phyloP scores from a whole-genome alignment of 495 filamentous ascomycete species.

The Chaetomium cochliodes region DNA sequence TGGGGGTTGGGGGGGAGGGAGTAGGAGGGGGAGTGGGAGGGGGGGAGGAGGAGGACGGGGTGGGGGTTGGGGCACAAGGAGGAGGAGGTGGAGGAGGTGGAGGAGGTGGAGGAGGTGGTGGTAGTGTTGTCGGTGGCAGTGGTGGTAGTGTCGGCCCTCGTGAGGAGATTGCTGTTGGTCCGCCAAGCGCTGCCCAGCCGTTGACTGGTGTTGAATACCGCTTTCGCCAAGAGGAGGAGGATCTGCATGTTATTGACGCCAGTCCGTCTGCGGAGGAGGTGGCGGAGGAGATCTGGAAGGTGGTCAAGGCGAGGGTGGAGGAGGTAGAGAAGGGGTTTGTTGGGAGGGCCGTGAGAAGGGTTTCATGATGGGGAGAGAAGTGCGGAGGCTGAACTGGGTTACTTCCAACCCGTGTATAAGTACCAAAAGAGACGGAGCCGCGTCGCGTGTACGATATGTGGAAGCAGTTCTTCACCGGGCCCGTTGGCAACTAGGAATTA shows the following conservation, averaged over 20 bases:
- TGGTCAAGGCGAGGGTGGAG: constrained; percentile 47
- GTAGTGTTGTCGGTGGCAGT: no score
- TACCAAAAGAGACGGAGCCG: no score
- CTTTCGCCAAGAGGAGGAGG: constrained; percentile 52
- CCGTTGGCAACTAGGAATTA: background rate
- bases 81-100: no score
- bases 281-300: constrained; percentile 50
- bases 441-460: background rate
- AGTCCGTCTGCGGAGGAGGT: constrained; percentile 51
- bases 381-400: no score
- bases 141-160: background rate
- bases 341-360: constrained; percentile 43
- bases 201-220: constrained; percentile 37
- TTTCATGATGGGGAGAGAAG: constrained; percentile 30
- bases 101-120: no score
- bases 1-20: no score
- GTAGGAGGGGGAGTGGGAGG: no score
- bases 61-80: no score
- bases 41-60: no score
- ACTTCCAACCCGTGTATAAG: no score
- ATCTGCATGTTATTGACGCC: constrained; percentile 57
- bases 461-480: no score
- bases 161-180: constrained; percentile 31
- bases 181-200: constrained; percentile 14
- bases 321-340: constrained; percentile 49